Base-by-base conservation (phyloP, 2,329 filamentous ascomycete species). In the Cladosporium sp. region DNA sequence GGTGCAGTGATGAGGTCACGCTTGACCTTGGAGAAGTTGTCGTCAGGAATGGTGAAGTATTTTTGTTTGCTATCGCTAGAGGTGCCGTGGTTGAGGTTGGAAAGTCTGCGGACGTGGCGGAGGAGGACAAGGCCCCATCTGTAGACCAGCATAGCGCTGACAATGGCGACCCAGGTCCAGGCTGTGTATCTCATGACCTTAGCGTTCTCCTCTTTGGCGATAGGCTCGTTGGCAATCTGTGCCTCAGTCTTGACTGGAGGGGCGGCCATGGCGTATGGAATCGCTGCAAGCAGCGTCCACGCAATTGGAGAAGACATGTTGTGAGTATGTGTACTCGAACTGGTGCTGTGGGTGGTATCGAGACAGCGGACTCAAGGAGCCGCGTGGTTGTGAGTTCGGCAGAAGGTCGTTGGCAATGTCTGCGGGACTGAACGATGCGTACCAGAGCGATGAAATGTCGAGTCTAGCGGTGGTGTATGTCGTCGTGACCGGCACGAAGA, bases 31-130 rank as follows among this genome's bases (percentile, higher is more conserved):
- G 72, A 69, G 51, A 67, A 73, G 27, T 58, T 60, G 43, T 62
- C 59, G 54, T 87, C 85, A 5, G 85, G 78, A 19, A 74, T 72
- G 39, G 83, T 78, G 64, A 91, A 95, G 72, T 89, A 95, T 53
- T 79, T 77, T 67, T 95, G 90, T 38, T 62, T 59, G 38, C 63
- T 62, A 42, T 65, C 62, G 54, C 54, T 59, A n/a, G 58, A 54
- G 1, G 77, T 84, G 56, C 88, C 85, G 70, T 88, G 89, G 71
- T 80, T 84, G 57, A 95, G 78, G 62, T 84, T 88, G 36, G 85
- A 78, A 38, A 95, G 75, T 20, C 80, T 84, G 55, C 90, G 82
- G 32, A 91, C 73, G 62, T 93, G 85, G 57, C 78, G 80, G 51
- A 80, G 73, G 50, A 86, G 69, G 49, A 78, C 75, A 43, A 82